Conservation (phyloP, 169 alveolate genomes). For the Cryptosporidium sp. region DNA sequence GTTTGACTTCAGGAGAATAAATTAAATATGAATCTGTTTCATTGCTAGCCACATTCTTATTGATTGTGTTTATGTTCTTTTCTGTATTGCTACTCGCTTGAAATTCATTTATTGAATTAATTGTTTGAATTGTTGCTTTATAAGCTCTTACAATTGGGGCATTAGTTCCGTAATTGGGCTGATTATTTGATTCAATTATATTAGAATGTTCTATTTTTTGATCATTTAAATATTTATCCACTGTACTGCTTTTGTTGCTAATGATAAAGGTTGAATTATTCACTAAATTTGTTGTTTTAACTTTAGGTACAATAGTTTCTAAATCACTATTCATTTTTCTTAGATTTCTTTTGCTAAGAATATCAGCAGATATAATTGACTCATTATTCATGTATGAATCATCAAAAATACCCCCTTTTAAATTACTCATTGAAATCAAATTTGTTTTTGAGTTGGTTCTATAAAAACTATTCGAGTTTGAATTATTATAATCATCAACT, state of each 20-base stretch:
- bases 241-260: neutral
- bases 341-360: conserved; percentile 45
- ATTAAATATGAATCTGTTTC: conserved; percentile 10
- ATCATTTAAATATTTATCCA: conserved; percentile 1
- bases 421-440: neutral
- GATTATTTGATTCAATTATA: neutral
- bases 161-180: neutral
- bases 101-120: conserved; percentile 3
- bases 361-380: conserved; percentile 42
- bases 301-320: conserved; percentile 13
- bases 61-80: neutral
- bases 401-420: conserved; percentile 29
- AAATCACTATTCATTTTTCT: conserved; percentile 19
- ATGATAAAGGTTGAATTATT: conserved; percentile 20
- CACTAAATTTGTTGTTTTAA: neutral
- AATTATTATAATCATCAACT: neutral
- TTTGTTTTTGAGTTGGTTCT: conserved; percentile 8
- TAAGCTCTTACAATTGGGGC: conserved; percentile 35
- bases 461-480: neutral
- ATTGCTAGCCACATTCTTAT: neutral
- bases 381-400: conserved; percentile 29
- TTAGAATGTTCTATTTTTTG: neutral
- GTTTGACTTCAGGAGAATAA: conserved; percentile 36
- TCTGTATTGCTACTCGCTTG: neutral
- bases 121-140: conserved; percentile 58